phyloP scores from a whole-genome alignment of 1,284 basidiomycete genomes.

The Leccinum solheimii region DNA sequence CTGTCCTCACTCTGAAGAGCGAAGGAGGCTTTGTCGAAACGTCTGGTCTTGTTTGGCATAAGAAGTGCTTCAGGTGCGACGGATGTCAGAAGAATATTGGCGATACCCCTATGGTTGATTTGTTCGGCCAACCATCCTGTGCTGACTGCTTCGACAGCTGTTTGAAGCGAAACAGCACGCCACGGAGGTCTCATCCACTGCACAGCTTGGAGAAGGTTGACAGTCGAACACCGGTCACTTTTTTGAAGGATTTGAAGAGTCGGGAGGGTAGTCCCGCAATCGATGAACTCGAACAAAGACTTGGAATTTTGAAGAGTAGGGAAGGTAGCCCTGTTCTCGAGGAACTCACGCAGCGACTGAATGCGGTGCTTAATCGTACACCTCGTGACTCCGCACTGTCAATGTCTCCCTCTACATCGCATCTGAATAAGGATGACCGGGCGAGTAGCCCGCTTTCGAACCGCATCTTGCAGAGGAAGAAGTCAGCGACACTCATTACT shows the following conservation, averaged over 20 bases:
- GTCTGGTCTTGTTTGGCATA: constrained; percentile 72
- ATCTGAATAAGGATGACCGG: constrained; percentile 18
- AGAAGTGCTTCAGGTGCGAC: constrained; percentile 71
- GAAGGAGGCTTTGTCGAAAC: constrained; percentile 77
- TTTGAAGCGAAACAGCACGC: constrained; percentile 52
- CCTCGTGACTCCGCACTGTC: constrained; percentile 28
- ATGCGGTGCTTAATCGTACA: constrained; percentile 42
- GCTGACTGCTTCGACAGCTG: constrained; percentile 74
- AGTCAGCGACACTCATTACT: constrained; percentile 11
- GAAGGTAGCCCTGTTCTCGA: constrained; percentile 66
- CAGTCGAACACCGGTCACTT: constrained; percentile 43
- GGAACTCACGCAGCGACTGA: constrained; percentile 54
- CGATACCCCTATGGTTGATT: constrained; percentile 72
- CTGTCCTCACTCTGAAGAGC: constrained; percentile 69
- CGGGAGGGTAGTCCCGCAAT: constrained; percentile 55
- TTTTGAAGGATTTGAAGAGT: constrained; percentile 38
- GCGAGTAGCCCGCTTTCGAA: constrained; percentile 36
- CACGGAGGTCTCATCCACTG: constrained; percentile 39
- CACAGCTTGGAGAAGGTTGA: constrained; percentile 30
- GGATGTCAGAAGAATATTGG: constrained; percentile 73
- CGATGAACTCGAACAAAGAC: constrained; percentile 56
- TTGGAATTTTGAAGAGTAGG: constrained; percentile 53
- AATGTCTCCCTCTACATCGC: constrained; percentile 8
- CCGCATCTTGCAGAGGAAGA: constrained; percentile 28
- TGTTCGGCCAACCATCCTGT: constrained; percentile 77